Conservation (phyloP, 2,329 filamentous ascomycete genomes). For the Aspergillus pseudonomiae region DNA sequence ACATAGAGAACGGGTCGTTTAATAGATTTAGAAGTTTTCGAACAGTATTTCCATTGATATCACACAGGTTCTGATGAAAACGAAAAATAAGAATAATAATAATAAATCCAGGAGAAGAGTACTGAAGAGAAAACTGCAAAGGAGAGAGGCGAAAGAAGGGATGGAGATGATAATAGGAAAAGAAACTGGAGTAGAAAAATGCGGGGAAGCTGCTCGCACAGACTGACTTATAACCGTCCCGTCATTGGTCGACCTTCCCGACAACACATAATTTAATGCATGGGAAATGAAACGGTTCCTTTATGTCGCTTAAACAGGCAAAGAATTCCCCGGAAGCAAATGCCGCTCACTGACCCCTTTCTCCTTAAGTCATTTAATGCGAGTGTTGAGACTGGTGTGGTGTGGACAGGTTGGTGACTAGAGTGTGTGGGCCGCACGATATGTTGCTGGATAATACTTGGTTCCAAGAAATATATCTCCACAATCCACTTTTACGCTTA, state of each 20-base stretch:
- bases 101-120: background rate
- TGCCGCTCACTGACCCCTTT: background rate
- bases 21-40: constrained; percentile 9
- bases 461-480: background rate
- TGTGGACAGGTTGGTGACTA: background rate
- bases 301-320: background rate
- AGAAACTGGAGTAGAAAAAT: background rate
- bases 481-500: background rate
- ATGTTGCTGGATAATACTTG: background rate
- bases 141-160: background rate
- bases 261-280: background rate
- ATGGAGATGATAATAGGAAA: background rate
- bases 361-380: background rate
- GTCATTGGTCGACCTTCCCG: constrained; percentile 6
- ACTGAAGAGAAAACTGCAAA: background rate
- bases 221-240: background rate
- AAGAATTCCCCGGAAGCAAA: background rate
- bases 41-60: background rate
- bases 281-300: background rate
- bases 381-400: no score
- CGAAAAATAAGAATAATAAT: background rate
- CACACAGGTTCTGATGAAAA: background rate
- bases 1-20: constrained; percentile 8
- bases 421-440: background rate
- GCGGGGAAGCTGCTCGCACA: constrained; percentile 3